Base-by-base conservation (phyloP, 352 stramenopile genomes). In the Phytopythium helicoides region DNA sequence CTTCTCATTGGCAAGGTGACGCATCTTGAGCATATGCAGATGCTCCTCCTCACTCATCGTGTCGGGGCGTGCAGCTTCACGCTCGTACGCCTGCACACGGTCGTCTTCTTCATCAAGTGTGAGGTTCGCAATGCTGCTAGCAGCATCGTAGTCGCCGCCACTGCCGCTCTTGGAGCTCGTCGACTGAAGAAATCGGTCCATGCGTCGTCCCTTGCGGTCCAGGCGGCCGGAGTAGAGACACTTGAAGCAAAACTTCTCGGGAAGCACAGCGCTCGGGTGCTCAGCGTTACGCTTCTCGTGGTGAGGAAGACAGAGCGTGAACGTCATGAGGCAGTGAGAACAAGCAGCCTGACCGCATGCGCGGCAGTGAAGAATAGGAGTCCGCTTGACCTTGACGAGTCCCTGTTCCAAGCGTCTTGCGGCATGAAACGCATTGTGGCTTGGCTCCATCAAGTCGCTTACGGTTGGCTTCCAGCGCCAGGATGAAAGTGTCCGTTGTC, bases 191-290 rank as follows among this genome's bases (percentile, higher is more conserved):
- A 68, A 76, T n/a, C 58, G 59, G 45, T 79, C 69, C 53, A 76
- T 69, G 18, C 66, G 69, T n/a, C 65, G 65, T 12, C 69, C 69
- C 54, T 79, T 80, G 33, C 76, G 73, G 46, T 86, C 72, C 10
- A 74, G 59, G 0, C 71, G 76, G 16, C 75, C 66, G 7, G 73
- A 72, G 57, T 77, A 86, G 28, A 87, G 47, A 38, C 76, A 87
- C 46, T 76, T 77, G 28, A 84, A 59, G 44, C 76, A 87, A 46
- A 87, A 87, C 42, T 72, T 76, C 28, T 84, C 76, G n/a, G 68
- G 62, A 10, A 87, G 76, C 26, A 84, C 76, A n/a, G 76, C 73
- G 35, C 73, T 85, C 28, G 76, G 76, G 52, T 82, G 76, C 28
- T 87, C 73, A 11, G 70, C 68, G 38, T 58, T 66, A n/a, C 76